Percentiles rank a stretch among this genome's conserved stretches.
Evolutionary conservation across 495 filamentous ascomycete species (phyloP).

Genomic region (Trypethelium eluteriae): DNA sequence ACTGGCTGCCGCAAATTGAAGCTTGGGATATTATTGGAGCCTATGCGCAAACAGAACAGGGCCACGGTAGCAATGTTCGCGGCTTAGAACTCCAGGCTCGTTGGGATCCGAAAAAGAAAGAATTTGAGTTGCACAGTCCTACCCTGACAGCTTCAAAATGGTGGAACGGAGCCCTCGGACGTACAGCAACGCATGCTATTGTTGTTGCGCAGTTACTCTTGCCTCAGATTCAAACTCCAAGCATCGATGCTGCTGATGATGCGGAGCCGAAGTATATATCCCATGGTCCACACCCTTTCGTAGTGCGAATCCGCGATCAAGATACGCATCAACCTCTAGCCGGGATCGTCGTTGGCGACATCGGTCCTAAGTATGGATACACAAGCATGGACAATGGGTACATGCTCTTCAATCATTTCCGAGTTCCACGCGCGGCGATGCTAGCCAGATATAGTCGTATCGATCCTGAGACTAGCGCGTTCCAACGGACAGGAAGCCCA

Average conservation of each 20-base stretch:
- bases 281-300: conserved; percentile 44
- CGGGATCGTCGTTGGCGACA: conserved; percentile 44
- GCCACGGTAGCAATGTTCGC: conserved; percentile 44
- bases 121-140: conserved; percentile 44
- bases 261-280: conserved; percentile 29
- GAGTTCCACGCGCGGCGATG: conserved; percentile 44
- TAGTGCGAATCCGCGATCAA: conserved; percentile 44
- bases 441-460: conserved; percentile 41
- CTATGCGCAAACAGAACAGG: conserved; percentile 44
- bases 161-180: conserved; percentile 46
- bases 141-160: conserved; percentile 45
- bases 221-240: conserved; percentile 23
- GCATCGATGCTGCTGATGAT: conserved; percentile 5
- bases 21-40: conserved; percentile 41
- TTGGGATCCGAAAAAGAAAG: conserved; percentile 37
- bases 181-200: conserved; percentile 42
- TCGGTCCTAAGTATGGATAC: conserved; percentile 45
- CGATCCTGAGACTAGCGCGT: conserved; percentile 37
- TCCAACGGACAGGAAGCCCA: conserved; percentile 38
- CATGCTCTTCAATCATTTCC: conserved; percentile 43
- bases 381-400: conserved; percentile 46
- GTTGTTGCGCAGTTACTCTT: conserved; percentile 43
- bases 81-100: conserved; percentile 42
- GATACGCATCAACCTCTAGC: conserved; percentile 38
- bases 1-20: conserved; percentile 43